These are phyloP conservation scores for Cryoendolithus antarcticus DNA, from an alignment of 2,329 filamentous ascomycete genomes.

Conservation along the genomic window DNA sequence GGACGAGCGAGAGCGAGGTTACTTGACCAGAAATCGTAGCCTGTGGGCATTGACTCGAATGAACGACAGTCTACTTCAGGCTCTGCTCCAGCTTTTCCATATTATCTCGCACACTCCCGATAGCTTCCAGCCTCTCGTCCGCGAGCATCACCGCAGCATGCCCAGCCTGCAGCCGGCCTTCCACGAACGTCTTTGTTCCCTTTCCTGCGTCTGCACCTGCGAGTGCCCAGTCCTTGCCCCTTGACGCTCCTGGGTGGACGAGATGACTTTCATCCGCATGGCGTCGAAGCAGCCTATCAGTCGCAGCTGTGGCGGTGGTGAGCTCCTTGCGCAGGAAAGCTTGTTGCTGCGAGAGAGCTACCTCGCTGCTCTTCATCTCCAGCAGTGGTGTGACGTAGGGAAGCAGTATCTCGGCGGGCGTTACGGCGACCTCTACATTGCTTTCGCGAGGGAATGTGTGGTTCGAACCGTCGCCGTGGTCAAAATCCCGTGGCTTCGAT, in stretches of 20 bases:
- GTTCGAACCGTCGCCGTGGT: constrained; percentile 2
- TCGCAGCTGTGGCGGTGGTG: constrained; percentile 12
- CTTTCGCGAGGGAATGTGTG: constrained; percentile 7
- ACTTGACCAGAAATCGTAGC: too few relatives aligned
- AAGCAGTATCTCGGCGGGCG: constrained; percentile 7
- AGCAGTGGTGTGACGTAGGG: constrained; percentile 15
- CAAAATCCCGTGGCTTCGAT: constrained; percentile 5
- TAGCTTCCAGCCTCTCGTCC: constrained; percentile 7
- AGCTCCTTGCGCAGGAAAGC: constrained; percentile 17
- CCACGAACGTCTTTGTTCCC: constrained; percentile 8
- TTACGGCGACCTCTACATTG: constrained; percentile 1
- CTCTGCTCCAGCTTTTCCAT: constrained; percentile 2
- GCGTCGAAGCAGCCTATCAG: constrained; percentile 14
- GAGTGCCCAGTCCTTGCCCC: constrained; percentile 14
- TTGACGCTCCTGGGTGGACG: constrained; percentile 16
- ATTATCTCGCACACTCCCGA: constrained; percentile 6
- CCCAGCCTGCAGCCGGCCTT: constrained; percentile 11
- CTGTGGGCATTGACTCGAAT: too few relatives aligned
- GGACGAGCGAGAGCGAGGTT: too few relatives aligned
- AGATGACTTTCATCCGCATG: constrained; percentile 25
- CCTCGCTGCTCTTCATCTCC: constrained; percentile 11
- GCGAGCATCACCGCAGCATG: constrained; percentile 9
- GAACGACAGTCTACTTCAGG: too few relatives aligned
- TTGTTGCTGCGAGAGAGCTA: constrained; percentile 15
- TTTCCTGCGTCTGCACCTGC: constrained; percentile 12